Evolutionary conservation across 768 basidiomycete genomes (phyloP), one percentile per base, ranked within the genome.

Genomic region (Lactifluus rugatus): DNA sequence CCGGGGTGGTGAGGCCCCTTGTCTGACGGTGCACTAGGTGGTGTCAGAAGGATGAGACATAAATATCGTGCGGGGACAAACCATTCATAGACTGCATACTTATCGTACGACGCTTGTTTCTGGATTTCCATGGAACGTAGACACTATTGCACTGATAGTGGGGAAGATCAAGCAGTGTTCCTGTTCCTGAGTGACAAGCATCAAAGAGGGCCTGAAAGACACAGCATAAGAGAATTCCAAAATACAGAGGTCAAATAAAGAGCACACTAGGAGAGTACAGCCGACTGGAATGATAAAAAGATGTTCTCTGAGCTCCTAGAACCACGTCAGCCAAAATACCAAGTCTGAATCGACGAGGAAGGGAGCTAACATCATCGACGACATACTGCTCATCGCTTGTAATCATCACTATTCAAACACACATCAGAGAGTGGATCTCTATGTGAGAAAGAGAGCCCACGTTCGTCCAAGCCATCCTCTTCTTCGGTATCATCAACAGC

Each of bases 171-270:
- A n/a, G n/a, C n/a, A n/a, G n/a, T n/a, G n/a, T 26, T 68, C 66
- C 7, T 68, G 62, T 69, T 21, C 66, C 67, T 3, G 66, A 66
- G 19, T 68, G 66, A 21, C 68, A 69, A 3, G 64, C 58, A 48
- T 69, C 67, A 48, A 69, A 62, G n/a, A 69, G 42, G 2, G 66
- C 64, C 66, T 66, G n/a, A n/a, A 23, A n/a, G 42, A 13, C 8
- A 37, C 28, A 23, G 5, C 13, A 17, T 54, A 5, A 36, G 19
- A 16, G 23, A 9, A 44, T 31, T 26, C 10, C 19, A 3, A 14
- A n/a, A n/a, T n/a, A n/a, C n/a, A 9, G n/a, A 8, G 19, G n/a
- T 13, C 3, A 14, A 13, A 31, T 21, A 23, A 44, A n/a, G n/a
- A 45, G 39, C 23, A 13, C 34, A 66, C 65, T 0, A 62, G 54